Conservation (phyloP, 2,329 filamentous ascomycete genomes). For the Fusarium sp. region DNA sequence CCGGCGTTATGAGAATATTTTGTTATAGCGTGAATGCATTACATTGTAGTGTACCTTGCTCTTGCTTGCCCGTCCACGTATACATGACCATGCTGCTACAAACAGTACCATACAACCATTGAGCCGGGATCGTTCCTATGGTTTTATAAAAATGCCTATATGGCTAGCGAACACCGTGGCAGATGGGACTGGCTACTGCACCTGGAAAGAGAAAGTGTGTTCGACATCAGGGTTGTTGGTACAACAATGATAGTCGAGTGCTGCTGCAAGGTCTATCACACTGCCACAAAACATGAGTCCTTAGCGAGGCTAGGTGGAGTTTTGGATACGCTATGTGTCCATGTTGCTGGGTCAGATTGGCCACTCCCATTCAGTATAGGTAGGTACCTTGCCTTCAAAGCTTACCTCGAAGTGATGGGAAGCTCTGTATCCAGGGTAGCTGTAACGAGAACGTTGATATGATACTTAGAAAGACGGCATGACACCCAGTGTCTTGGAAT, state of each 20-base stretch:
- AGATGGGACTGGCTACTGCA: neutral
- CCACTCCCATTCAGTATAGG: neutral
- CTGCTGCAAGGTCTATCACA: neutral
- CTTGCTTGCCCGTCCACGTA: neutral
- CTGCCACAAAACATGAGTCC: neutral
- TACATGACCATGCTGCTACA: neutral
- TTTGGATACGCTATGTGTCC: neutral
- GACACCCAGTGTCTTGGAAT: neutral
- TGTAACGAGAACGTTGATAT: neutral
- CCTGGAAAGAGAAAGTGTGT: neutral
- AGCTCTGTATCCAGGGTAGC: neutral
- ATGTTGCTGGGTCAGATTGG: neutral
- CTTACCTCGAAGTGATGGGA: neutral
- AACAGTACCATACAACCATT: neutral
- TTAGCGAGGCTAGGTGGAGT: neutral
- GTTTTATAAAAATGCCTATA: neutral
- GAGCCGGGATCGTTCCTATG: neutral
- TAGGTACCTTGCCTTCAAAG: neutral
- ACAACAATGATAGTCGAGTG: neutral
- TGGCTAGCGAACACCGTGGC: neutral
- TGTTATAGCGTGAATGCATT: constrained; percentile 9
- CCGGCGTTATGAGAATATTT: constrained; percentile 27
- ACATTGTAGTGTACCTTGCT: neutral
- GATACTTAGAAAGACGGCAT: neutral
- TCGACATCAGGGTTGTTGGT: neutral